Conservation (phyloP, 2,329 filamentous ascomycete genomes). For the Dactylellina leptospora region DNA sequence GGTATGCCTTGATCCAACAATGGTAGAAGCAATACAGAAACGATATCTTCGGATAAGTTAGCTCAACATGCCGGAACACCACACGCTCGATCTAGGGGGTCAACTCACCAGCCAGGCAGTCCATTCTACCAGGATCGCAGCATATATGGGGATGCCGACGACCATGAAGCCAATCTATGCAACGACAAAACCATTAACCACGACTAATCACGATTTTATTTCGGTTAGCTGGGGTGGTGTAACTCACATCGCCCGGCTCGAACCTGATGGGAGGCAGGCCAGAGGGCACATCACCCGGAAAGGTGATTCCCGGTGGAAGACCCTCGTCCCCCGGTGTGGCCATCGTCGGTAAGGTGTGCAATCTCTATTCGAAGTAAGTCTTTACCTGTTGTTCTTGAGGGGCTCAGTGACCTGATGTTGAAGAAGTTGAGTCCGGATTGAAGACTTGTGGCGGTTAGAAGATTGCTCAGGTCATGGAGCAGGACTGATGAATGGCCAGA, state of each 20-base stretch:
- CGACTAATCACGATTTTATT: neutral
- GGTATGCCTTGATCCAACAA: constrained; percentile 77
- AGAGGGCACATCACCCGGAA: neutral
- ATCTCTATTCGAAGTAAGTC: too few relatives aligned
- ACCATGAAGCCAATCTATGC: constrained; percentile 39
- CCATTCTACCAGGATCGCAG: constrained; percentile 76
- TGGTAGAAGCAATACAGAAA: constrained; percentile 77
- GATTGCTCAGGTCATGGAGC: too few relatives aligned
- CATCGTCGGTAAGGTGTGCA: too few relatives aligned
- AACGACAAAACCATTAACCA: neutral
- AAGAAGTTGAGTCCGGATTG: too few relatives aligned
- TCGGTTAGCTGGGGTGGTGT: too few relatives aligned
- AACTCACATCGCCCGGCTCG: constrained; percentile 29
- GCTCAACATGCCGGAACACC: too few relatives aligned
- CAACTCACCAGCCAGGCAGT: constrained; percentile 76
- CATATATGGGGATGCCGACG: constrained; percentile 1
- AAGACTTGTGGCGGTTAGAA: too few relatives aligned
- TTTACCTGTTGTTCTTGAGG: too few relatives aligned
- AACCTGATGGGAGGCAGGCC: constrained; percentile 9
- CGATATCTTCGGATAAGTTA: constrained; percentile 67
- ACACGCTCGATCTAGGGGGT: too few relatives aligned
- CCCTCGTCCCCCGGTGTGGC: neutral
- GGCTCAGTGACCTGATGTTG: too few relatives aligned
- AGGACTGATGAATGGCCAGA: too few relatives aligned
- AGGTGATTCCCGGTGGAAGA: neutral